These are phyloP conservation scores for Ophiostoma perfectum DNA, from an alignment of 2,329 filamentous ascomycete genomes.

Conservation along the genomic window DNA sequence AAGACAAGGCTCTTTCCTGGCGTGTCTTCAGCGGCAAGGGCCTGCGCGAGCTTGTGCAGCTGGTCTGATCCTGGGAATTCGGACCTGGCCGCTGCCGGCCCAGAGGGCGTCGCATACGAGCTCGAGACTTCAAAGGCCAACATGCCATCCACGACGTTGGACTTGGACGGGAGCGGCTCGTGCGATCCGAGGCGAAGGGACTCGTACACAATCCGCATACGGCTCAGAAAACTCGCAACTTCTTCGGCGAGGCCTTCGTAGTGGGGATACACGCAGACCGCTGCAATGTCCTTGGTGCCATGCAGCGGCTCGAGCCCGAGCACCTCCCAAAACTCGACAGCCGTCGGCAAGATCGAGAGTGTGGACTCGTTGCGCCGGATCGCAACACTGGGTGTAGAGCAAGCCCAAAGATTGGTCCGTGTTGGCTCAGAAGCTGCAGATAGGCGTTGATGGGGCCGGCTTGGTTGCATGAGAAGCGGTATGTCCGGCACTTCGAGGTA, in stretches of 20 bases:
- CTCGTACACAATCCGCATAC: slow-evolving; percentile 67
- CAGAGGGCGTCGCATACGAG: slow-evolving; percentile 3
- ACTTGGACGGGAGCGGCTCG: slow-evolving; percentile 41
- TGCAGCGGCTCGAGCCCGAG: slow-evolving; percentile 67
- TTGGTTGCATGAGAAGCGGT: slow-evolving; percentile 48
- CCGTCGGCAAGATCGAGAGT: slow-evolving; percentile 68
- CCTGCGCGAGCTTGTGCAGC: slow-evolving; percentile 45
- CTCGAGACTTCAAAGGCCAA: slow-evolving; percentile 41
- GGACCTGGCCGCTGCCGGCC: slow-evolving; percentile 32
- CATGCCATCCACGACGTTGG: slow-evolving; percentile 44
- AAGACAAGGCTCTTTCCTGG: slow-evolving; percentile 62
- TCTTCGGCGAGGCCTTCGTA: slow-evolving; percentile 58
- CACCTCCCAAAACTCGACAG: slow-evolving; percentile 75
- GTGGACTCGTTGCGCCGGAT: slow-evolving; percentile 63
- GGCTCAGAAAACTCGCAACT: slow-evolving; percentile 59
- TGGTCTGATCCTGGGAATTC: slow-evolving; percentile 45
- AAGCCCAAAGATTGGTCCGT: slow-evolving; percentile 50
- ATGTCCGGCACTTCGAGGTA: slow-evolving; percentile 55
- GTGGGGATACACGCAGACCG: slow-evolving; percentile 65
- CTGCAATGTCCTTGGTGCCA: slow-evolving; percentile 64
- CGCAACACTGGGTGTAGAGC: slow-evolving; percentile 65
- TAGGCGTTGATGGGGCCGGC: slow-evolving; percentile 44
- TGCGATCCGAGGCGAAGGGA: slow-evolving; percentile 66
- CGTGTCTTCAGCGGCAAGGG: slow-evolving; percentile 39
- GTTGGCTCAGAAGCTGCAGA: slow-evolving; percentile 44